Evolutionary conservation across 495 filamentous ascomycete genomes (phyloP), one percentile per base, ranked within the genome.

Genomic region (Bombardia bombarda): DNA sequence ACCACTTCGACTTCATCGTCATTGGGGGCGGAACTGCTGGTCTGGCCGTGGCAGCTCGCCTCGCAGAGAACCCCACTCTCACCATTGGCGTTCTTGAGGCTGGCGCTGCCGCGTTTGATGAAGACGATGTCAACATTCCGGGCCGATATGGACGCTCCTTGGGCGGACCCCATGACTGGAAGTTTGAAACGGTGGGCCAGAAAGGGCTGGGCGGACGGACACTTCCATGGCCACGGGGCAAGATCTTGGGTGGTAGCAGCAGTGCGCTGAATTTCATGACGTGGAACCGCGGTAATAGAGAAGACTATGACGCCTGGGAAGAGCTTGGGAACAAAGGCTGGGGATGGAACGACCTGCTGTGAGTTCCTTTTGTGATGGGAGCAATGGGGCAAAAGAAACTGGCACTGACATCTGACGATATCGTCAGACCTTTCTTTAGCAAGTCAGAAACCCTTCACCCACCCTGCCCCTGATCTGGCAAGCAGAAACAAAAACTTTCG

Each of bases 1-100:
- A 13, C 26, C 26, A 13, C 26, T 90, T 80, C 63, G 86, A 93
- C 68, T 90, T 84, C 65, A 61, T 93, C 10, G 52, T 79, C 13
- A 55, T 77, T 8, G 76, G 76, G 20, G 74, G 74, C 32, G 75
- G 74, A 7, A 77, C 75, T 1, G 63, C 69, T 20, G 77, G 77
- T 5, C 62, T 81, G n/a, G 68, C 64, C 3, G 56, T 79, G 1
- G 77, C 78, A 3, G 66, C 67, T 43, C 62, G 75, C 0, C 65
- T 82, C 2, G 72, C 74, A 0, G 74, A 76, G 14, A 49, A 66
- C 40, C 45, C 63, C 0, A 45, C 58, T 19, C 35, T 74, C 21
- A 62, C 45, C 1, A 67, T 82, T 4, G 66, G 67, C 4, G 66
- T 82, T 3, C 63, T 80, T 14, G 77, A 82, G 57, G 74, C 76